Evolutionary conservation across 345 rosid species (phyloP).

Genomic region (Trapa incisa): DNA sequence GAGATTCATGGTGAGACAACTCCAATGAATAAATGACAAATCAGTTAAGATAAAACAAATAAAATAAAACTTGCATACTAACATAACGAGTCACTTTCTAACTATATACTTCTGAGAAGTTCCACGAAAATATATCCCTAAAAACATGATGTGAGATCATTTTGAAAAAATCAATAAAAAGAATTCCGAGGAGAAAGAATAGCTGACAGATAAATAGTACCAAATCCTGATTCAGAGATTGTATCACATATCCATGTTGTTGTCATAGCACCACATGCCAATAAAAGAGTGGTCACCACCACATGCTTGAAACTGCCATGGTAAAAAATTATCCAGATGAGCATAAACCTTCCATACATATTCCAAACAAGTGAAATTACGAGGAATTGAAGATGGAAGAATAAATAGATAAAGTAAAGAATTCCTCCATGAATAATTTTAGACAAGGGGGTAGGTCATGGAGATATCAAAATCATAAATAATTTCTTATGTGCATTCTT

Average conservation of each 20-base stretch:
- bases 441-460: not conserved
- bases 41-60: not conserved
- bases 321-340: conserved; percentile 3
- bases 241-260: conserved; percentile 95
- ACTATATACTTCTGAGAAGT: not conserved
- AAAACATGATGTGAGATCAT: not conserved
- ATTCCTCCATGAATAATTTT: too few relatives aligned
- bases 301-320: conserved; percentile 68
- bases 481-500: not conserved
- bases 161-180: not conserved
- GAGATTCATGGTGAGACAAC: not conserved
- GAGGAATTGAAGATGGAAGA: not conserved
- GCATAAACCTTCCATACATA: not conserved
- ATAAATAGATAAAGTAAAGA: not conserved
- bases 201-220: conserved; percentile 23
- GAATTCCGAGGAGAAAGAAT: not conserved
- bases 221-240: conserved; percentile 89
- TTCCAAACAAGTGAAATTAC: not conserved
- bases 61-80: too few relatives aligned
- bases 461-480: not conserved
- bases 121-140: not conserved
- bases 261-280: conserved; percentile 93
- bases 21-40: not conserved
- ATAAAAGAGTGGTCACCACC: conserved; percentile 55
- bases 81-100: not conserved